Evolutionary conservation across 768 basidiomycete species (phyloP).

Genomic region (Rhodotorula diobovata): DNA sequence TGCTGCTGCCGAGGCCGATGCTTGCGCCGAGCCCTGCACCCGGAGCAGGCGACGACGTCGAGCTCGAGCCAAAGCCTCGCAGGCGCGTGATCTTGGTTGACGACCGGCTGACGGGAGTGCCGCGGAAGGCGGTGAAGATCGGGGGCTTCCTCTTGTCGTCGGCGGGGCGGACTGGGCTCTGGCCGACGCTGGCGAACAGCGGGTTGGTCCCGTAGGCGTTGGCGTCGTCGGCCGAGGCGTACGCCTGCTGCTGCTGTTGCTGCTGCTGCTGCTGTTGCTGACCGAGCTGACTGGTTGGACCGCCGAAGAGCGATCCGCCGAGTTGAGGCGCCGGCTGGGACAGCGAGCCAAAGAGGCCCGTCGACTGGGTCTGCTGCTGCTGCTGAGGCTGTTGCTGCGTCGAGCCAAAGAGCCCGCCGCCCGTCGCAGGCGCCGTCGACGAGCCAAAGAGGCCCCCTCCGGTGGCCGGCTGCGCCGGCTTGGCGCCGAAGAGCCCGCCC

Average conservation of each 20-base stretch:
- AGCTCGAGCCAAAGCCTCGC: conserved; percentile 36
- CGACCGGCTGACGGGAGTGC: conserved; percentile 36
- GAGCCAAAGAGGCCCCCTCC: conserved; percentile 23
- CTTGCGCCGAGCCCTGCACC: conserved; percentile 12
- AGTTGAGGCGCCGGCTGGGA: conserved; percentile 44
- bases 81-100: conserved; percentile 40
- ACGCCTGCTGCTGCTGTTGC: conserved; percentile 53
- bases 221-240: conserved; percentile 84
- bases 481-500: conserved; percentile 30
- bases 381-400: conserved; percentile 17
- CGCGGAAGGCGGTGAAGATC: conserved; percentile 39
- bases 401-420: conserved; percentile 30
- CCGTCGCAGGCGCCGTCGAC: background rate
- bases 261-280: conserved; percentile 49
- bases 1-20: background rate
- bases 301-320: conserved; percentile 47
- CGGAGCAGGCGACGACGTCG: conserved; percentile 15
- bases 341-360: conserved; percentile 41
- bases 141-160: conserved; percentile 42
- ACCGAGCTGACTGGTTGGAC: conserved; percentile 19
- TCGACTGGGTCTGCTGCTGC: conserved; percentile 32
- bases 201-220: conserved; percentile 51
- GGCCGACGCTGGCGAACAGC: conserved; percentile 44
- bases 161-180: conserved; percentile 17
- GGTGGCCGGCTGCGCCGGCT: conserved; percentile 16